These are phyloP conservation scores for Oryza nivara DNA, from an alignment of 176 grass and related monocot species.

Conservation along the genomic window DNA sequence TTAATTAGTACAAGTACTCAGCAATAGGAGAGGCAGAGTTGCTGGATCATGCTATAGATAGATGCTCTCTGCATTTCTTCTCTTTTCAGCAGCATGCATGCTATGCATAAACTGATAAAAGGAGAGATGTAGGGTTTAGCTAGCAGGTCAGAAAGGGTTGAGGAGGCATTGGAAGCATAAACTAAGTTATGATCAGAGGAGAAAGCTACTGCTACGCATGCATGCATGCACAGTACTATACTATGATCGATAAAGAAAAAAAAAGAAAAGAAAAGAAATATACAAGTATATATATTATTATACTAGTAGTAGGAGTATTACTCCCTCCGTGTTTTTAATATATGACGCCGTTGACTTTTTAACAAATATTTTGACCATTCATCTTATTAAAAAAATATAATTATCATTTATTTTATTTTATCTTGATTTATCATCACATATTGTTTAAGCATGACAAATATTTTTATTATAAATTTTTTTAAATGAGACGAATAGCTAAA, in stretches of 20 bases:
- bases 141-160: slow-evolving; percentile 11
- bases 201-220: slow-evolving; percentile 20
- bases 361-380: too few relatives aligned
- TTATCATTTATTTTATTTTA: too few relatives aligned
- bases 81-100: not conserved
- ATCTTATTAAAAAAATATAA: too few relatives aligned
- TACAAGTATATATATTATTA: too few relatives aligned
- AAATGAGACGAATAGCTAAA: too few relatives aligned
- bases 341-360: too few relatives aligned
- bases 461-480: too few relatives aligned
- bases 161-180: slow-evolving; percentile 41
- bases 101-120: not conserved
- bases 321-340: too few relatives aligned
- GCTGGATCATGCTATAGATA: not conserved
- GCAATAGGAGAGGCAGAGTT: not conserved
- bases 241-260: not conserved
- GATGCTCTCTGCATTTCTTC: not conserved
- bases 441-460: too few relatives aligned
- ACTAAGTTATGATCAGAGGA: slow-evolving; percentile 23
- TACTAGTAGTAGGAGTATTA: too few relatives aligned
- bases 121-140: not conserved
- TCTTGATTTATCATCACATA: too few relatives aligned
- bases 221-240: not conserved
- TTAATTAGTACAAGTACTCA: too few relatives aligned
- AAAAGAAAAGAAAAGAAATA: not conserved